Conservation (phyloP, 176 grass and related monocot genomes). For the Oryza officinalis region DNA sequence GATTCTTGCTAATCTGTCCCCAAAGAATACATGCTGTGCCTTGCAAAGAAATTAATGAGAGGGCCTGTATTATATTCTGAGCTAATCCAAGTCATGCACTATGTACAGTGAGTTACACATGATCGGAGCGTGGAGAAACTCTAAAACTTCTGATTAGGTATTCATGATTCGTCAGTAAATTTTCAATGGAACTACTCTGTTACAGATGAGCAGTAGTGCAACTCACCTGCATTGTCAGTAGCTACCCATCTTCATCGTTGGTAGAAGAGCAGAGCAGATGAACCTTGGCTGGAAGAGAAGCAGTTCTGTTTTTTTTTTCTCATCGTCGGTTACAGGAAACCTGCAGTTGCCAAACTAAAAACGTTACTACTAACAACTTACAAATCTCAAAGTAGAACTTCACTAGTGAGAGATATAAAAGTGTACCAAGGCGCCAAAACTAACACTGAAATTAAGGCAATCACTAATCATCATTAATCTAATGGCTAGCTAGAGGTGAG, state of each 20-base stretch:
- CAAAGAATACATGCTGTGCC: conserved; percentile 26
- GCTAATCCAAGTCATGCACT: background rate
- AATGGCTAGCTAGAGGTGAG: background rate
- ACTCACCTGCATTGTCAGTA: background rate
- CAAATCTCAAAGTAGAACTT: background rate
- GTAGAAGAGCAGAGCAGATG: conserved; percentile 3
- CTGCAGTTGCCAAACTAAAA: background rate
- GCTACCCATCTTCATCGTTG: background rate
- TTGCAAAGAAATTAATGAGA: conserved; percentile 33
- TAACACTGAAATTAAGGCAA: background rate
- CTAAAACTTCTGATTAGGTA: background rate
- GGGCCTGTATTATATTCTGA: background rate
- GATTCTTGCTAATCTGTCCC: conserved; percentile 34
- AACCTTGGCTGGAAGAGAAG: background rate
- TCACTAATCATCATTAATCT: background rate
- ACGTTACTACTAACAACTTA: background rate
- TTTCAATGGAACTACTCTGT: background rate
- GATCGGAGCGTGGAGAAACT: background rate
- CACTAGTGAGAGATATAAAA: background rate
- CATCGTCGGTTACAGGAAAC: conserved; percentile 1
- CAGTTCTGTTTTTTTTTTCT: background rate
- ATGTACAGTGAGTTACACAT: background rate
- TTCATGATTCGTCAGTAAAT: background rate
- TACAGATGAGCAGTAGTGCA: background rate
- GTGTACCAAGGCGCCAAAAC: background rate